Conservation (phyloP, 805 yeast species). For the Yarrowia porcina region DNA sequence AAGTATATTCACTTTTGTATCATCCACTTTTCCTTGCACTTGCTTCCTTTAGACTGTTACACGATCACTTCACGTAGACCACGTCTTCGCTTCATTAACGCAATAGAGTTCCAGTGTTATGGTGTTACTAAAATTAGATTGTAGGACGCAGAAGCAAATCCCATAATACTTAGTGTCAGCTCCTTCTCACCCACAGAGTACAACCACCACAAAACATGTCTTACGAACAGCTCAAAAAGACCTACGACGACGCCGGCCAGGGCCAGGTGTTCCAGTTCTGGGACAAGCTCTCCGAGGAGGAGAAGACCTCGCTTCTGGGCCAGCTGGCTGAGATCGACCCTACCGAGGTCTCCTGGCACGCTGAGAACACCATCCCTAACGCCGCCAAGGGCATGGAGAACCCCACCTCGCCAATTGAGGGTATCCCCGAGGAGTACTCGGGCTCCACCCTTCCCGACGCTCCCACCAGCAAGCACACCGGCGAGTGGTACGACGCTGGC, state of each 20-base stretch:
- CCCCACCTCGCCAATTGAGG: constrained; percentile 24
- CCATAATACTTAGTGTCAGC: constrained; percentile 12
- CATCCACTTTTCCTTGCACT: not conserved
- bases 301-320: constrained; percentile 33
- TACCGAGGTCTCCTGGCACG: constrained; percentile 35
- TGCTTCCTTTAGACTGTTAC: not conserved
- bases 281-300: constrained; percentile 35
- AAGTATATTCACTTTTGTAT: not conserved
- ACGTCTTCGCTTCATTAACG: constrained; percentile 15
- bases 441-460: constrained; percentile 38
- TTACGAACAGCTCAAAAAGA: constrained; percentile 23
- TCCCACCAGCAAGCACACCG: constrained; percentile 34
- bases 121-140: constrained; percentile 22
- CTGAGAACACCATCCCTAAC: constrained; percentile 31
- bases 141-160: not conserved
- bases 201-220: constrained; percentile 22
- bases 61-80: constrained; percentile 1
- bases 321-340: constrained; percentile 42
- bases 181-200: not conserved
- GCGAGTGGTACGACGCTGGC: constrained; percentile 54
- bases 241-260: constrained; percentile 40
- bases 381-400: constrained; percentile 18
- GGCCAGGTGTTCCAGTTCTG: constrained; percentile 43
- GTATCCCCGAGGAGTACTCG: constrained; percentile 35
- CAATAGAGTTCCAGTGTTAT: constrained; percentile 6